Conservation (phyloP, 163 green algal species). For the Chlamydomonas reinhardtii region DNA sequence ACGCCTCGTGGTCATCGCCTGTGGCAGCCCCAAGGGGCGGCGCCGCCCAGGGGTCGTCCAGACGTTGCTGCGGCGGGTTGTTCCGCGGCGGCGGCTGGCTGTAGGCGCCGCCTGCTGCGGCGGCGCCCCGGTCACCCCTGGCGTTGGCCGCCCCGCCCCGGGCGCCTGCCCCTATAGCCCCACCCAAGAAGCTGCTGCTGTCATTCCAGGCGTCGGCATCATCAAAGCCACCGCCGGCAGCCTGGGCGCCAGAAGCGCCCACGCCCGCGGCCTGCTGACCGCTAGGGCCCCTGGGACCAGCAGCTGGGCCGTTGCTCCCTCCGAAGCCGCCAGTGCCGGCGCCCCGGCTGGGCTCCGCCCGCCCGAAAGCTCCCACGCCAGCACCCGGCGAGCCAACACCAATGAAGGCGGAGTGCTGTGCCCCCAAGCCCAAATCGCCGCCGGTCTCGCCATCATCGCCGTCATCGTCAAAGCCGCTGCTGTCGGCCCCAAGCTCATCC, state of each 20-base stretch:
- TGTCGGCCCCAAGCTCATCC: no score
- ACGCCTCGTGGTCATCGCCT: not conserved
- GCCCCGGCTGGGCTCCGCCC: no score
- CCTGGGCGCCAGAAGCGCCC: not conserved
- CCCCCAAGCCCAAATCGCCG: not conserved
- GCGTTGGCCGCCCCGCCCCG: not conserved
- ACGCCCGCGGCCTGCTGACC: not conserved
- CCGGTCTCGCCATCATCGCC: not conserved
- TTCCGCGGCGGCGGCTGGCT: not conserved
- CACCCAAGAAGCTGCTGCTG: conserved; percentile 18
- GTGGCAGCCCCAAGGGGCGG: not conserved
- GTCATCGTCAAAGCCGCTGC: not conserved
- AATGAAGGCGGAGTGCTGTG: no score
- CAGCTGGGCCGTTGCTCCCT: no score
- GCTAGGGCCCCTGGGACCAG: no score
- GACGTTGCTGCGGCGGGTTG: not conserved
- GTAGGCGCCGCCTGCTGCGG: not conserved
- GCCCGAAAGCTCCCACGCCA: no score
- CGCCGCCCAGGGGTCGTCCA: conserved; percentile 35
- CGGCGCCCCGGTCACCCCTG: not conserved
- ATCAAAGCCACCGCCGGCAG: conserved; percentile 14
- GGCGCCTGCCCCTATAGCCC: not conserved
- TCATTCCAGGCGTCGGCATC: conserved; percentile 22
- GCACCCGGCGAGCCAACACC: no score
- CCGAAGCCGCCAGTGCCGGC: no score